A percentile compares a stretch with the other conserved stretches of the same genome.
phyloP scores from a whole-genome alignment of 2,329 filamentous ascomycete species.

The Aspergillus versicolor region DNA sequence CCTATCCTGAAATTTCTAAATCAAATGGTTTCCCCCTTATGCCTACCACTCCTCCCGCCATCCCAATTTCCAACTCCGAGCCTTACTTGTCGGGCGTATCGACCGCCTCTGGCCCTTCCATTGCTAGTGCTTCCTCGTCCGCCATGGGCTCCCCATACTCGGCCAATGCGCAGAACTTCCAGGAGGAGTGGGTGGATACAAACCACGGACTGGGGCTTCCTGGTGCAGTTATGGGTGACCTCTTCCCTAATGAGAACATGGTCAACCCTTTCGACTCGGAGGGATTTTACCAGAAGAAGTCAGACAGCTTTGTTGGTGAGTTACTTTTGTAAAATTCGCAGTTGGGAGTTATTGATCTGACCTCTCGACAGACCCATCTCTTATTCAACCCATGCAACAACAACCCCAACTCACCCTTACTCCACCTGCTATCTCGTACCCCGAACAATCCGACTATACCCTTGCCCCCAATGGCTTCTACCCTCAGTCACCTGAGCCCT shows the following conservation, averaged over 20 bases:
- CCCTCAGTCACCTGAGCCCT: conserved; percentile 37
- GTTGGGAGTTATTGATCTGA: not conserved
- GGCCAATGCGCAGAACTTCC: conserved; percentile 57
- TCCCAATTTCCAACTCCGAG: conserved; percentile 32
- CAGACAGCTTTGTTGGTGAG: conserved; percentile 37
- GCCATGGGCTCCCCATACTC: conserved; percentile 67
- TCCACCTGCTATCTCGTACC: conserved; percentile 33
- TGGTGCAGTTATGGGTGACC: conserved; percentile 61
- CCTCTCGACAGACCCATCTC: conserved; percentile 52
- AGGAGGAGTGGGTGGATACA: conserved; percentile 59
- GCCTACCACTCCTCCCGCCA: conserved; percentile 35
- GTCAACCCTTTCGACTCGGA: conserved; percentile 46
- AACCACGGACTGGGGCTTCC: conserved; percentile 60
- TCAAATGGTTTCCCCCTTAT: conserved; percentile 26
- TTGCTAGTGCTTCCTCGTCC: conserved; percentile 60
- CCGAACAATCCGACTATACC: conserved; percentile 32
- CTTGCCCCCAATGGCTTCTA: conserved; percentile 30
- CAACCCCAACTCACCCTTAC: conserved; percentile 32
- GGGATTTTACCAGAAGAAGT: conserved; percentile 44
- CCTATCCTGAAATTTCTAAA: conserved; percentile 26
- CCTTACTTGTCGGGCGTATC: conserved; percentile 59
- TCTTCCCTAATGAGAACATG: conserved; percentile 55
- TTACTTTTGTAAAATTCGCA: conserved; percentile 12
- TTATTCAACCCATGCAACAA: conserved; percentile 54
- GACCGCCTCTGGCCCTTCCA: conserved; percentile 60